Base-by-base conservation (phyloP, 441 rosid species). In the Populus hybrid region DNA sequence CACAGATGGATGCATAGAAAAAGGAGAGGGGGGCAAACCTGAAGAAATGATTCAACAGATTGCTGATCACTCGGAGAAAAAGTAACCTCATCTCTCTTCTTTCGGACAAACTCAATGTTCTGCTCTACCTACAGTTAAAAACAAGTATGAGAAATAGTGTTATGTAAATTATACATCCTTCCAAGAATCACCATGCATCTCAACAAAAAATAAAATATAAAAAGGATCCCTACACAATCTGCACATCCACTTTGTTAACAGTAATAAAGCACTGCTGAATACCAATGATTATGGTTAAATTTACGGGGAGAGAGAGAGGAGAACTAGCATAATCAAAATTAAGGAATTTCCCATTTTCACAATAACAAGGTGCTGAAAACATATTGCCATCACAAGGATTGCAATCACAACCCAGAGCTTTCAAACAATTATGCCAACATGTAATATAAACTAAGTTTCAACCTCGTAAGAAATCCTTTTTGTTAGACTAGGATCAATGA, bases 61-160 rank as follows among this genome's bases (percentile, higher is more conserved):
- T 91, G 89, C 75, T 89, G 91, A 86, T 95, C 94, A 77, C 83
- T 92, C 12, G 32, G 99, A 24, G 98, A 96, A 82, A 89, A 96
- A 64, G 95, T 84, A 71, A 86, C 93, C 36, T 91, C 98, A 21
- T 94, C 98, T 88, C 99, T 90, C 82, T 87, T 92, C 90, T 84
- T 89, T 75, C 82, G 86, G 80, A 96, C 91, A 85, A 87, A 92
- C 75, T 91, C 94, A 40, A 90, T 75, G 70, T 96, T 91, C 84
- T 84, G 81, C 85, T 92, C 98, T 76, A 92, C 97, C 99, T 96
- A 76, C 75, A 76, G 40, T 71, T 73, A 70, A 68, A 72, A 69
- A 19, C 36, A 57, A 38, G 6, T 5, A 23, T 4, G 6, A 53
- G 21, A 34, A 65, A 6, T 28, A 57, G 23, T 42, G 71, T 24